Evolutionary conservation across 2,329 filamentous ascomycete genomes (phyloP).

Genomic region (Aureobasidium namibiae): DNA sequence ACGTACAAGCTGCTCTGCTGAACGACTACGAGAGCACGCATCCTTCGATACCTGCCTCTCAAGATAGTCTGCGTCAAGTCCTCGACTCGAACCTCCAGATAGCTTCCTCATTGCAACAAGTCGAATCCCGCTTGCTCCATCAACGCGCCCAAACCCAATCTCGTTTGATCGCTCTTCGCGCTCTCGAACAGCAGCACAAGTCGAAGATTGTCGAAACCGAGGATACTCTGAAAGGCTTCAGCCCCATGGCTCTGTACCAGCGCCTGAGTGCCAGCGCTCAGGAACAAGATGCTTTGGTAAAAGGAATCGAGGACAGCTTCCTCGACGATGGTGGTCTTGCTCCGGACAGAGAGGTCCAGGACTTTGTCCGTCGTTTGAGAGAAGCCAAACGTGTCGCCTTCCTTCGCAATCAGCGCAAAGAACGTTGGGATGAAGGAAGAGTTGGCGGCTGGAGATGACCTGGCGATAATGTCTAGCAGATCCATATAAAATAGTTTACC

Average conservation of each 20-base stretch:
- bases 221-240: conserved; percentile 71
- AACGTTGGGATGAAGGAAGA: conserved; percentile 90
- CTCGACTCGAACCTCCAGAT: conserved; percentile 65
- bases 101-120: conserved; percentile 52
- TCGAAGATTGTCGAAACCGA: conserved; percentile 87
- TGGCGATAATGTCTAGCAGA: no score
- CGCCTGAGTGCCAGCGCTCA: conserved; percentile 65
- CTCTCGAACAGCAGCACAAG: conserved; percentile 85
- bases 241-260: conserved; percentile 79
- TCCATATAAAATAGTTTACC: background rate
- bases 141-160: conserved; percentile 68
- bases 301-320: conserved; percentile 87
- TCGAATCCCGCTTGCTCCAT: conserved; percentile 51
- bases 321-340: conserved; percentile 58
- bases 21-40: conserved; percentile 60
- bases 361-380: conserved; percentile 76
- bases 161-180: conserved; percentile 72
- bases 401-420: conserved; percentile 74
- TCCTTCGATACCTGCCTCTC: conserved; percentile 59
- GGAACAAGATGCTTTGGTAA: conserved; percentile 75
- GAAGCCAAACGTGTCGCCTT: conserved; percentile 74
- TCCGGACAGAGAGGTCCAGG: conserved; percentile 71
- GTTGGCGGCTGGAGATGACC: conserved; percentile 85
- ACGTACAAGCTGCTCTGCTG: conserved; percentile 66
- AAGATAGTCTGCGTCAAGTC: conserved; percentile 54